Conservation (phyloP, 768 basidiomycete species). For the Pisolithus marmoratus region DNA sequence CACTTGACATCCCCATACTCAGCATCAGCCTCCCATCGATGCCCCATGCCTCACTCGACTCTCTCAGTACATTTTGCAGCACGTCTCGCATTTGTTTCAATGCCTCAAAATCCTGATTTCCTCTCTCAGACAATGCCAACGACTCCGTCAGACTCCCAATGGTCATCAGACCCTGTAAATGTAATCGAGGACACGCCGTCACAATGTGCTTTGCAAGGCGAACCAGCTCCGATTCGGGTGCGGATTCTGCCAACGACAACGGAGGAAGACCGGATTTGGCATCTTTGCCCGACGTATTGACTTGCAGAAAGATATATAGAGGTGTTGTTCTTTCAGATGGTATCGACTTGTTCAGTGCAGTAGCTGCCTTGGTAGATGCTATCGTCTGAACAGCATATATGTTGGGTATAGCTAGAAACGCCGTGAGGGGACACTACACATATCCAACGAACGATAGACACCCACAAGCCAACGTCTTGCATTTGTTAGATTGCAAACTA, state of each 20-base stretch:
- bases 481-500: conserved; percentile 88
- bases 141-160: conserved; percentile 84
- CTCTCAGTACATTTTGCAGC: conserved; percentile 42
- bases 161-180: conserved; percentile 89
- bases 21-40: conserved; percentile 48
- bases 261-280: conserved; percentile 82
- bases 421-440: conserved; percentile 2
- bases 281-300: conserved; percentile 94
- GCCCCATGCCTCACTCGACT: conserved; percentile 37
- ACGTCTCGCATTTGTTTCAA: conserved; percentile 60
- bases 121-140: conserved; percentile 34
- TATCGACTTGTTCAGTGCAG: conserved; percentile 69
- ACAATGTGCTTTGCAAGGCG: conserved; percentile 70
- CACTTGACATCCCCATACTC: conserved; percentile 97
- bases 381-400: conserved; percentile 84
- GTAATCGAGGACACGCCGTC: conserved; percentile 64
- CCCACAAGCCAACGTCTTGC: conserved; percentile 79
- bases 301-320: conserved; percentile 82
- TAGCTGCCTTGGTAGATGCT: conserved; percentile 75
- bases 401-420: conserved; percentile 71
- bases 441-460: conserved; percentile 6
- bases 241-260: conserved; percentile 33
- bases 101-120: conserved; percentile 69
- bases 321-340: conserved; percentile 47
- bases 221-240: conserved; percentile 44